Evolutionary conservation across 768 basidiomycete species (phyloP), one percentile per base, ranked within the genome.

Genomic region (Tulasnella sp.): DNA sequence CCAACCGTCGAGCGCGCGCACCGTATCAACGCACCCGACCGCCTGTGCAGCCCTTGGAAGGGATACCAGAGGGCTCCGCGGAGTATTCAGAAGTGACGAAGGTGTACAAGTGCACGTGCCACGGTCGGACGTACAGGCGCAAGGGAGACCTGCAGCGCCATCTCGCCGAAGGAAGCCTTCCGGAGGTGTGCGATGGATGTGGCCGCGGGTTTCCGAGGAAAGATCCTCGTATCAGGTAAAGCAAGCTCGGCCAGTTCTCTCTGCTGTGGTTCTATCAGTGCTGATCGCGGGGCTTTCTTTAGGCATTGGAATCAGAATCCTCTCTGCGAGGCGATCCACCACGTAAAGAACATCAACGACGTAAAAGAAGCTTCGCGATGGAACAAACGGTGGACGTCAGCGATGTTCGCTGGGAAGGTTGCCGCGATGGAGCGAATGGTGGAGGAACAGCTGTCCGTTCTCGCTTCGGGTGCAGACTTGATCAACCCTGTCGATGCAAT

Each of bases 71-170:
- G 31, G 42, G 31, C 0, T 11, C 37, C n/a, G 31, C 37, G 31
- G 8, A 41, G 28, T 58, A 42, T 28, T n/a, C 20, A 40, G 64
- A 69, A 18, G 64, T 5, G 28, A 41, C 8, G 0, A 8, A 64
- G 37, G 3, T 18, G 12, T 78, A 44, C 42, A 24, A n/a, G 6
- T 78, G 77, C 58, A 54, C 48, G 8, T 78, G 77, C 77, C 69
- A 72, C 42, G 8, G 41, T 54, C n/a, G 60, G 28, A 72, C 69
- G 48, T 78, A 78, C 44, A 34, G 60, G 22, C 50, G 77, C 18
- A 78, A 78, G 28, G 77, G 77, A 14, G 77, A 78, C 44, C 24
- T 72, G 31, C 48, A 64, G 14, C 50, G 77, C 3, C 77, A 78
- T 34, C 42, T 78, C 6, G 7, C 28, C 60, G 77, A 78, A 37